Percentiles rank a stretch among this genome's conserved stretches.
These are phyloP conservation scores for Carex littledalei DNA, from an alignment of 176 grass and related monocot genomes.

Conservation along the genomic window DNA sequence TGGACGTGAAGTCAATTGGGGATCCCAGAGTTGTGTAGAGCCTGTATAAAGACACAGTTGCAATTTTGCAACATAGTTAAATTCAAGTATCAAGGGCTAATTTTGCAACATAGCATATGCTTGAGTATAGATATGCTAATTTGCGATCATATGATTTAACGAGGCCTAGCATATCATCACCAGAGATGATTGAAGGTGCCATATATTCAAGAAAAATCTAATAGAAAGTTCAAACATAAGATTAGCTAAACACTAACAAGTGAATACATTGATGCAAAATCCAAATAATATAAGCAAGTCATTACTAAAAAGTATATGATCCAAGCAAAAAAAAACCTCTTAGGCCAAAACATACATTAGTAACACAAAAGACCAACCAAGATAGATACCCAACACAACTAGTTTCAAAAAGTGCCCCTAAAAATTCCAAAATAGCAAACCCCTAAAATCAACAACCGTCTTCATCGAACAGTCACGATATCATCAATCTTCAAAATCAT, in stretches of 20 bases:
- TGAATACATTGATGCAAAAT: neutral
- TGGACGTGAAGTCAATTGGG: too few relatives aligned
- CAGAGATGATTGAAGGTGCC: neutral
- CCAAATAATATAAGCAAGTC: neutral
- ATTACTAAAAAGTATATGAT: neutral
- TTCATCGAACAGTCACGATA: slow-evolving; percentile 60
- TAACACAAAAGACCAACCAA: neutral
- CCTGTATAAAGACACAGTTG: too few relatives aligned
- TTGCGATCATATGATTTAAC: neutral
- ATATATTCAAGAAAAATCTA: neutral
- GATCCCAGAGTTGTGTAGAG: too few relatives aligned
- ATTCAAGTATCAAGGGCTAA: neutral
- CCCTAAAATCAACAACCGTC: neutral
- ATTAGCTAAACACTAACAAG: neutral
- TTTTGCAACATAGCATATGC: neutral
- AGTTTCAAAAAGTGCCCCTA: neutral
- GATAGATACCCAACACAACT: neutral
- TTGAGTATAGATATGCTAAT: neutral
- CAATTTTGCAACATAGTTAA: neutral
- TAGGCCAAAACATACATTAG: neutral
- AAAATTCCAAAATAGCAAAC: neutral
- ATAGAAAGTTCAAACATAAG: neutral
- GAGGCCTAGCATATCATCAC: neutral
- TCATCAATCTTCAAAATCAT: slow-evolving; percentile 94
- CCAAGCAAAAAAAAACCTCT: neutral